These are phyloP conservation scores for Ceratobasidium sp. DNA, from an alignment of 1,284 basidiomycete genomes.

Conservation along the genomic window DNA sequence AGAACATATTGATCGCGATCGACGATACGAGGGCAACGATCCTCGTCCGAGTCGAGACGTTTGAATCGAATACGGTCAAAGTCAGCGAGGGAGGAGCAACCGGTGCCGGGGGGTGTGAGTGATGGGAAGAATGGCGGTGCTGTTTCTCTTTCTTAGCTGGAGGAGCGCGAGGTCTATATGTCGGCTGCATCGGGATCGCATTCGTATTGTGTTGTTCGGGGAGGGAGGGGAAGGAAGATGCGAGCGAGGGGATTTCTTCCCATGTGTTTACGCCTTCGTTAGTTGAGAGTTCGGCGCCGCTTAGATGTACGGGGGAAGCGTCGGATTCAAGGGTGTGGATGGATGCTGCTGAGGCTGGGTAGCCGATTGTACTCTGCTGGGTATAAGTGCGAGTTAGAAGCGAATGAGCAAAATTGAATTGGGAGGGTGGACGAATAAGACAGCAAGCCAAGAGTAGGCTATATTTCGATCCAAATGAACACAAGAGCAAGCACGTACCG, in stretches of 20 bases:
- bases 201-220: conserved; percentile 44
- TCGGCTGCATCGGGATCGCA: conserved; percentile 45
- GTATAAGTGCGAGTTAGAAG: not conserved
- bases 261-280: conserved; percentile 39
- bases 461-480: too few species aligned
- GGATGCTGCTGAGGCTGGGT: conserved; percentile 35
- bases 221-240: conserved; percentile 48
- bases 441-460: too few species aligned
- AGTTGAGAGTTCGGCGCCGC: conserved; percentile 39
- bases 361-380: conserved; percentile 33
- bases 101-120: conserved; percentile 49
- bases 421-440: not conserved
- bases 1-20: conserved; percentile 88
- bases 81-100: conserved; percentile 66
- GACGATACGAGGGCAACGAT: conserved; percentile 80
- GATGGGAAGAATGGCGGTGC: conserved; percentile 39
- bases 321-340: conserved; percentile 31
- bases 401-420: too few species aligned
- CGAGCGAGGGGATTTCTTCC: conserved; percentile 51
- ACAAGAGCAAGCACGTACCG: conserved; percentile 47
- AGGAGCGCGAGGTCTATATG: conserved; percentile 34
- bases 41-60: conserved; percentile 71
- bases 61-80: conserved; percentile 79
- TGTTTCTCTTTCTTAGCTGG: conserved; percentile 48
- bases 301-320: conserved; percentile 36